A percentile compares a stretch with the other conserved stretches of the same genome.
phyloP scores from a whole-genome alignment of 2,329 filamentous ascomycete species.

The Beauveria sp. region DNA sequence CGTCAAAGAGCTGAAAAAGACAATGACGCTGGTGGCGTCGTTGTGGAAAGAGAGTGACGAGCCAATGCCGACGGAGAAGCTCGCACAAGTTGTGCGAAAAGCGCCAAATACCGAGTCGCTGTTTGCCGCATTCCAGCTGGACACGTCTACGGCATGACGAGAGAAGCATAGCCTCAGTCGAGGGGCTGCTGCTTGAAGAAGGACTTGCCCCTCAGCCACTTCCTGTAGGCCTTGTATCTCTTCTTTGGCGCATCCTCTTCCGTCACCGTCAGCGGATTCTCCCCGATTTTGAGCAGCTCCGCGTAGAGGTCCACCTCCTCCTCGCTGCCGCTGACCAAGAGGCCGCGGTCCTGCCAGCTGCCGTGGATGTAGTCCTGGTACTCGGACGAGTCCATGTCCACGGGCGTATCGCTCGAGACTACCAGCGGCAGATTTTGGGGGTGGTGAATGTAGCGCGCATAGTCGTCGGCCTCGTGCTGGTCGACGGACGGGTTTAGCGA shows the following conservation, averaged over 20 bases:
- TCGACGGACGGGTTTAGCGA: conserved; percentile 80
- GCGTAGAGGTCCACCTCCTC: conserved; percentile 52
- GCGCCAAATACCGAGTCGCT: conserved; percentile 18
- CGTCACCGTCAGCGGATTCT: conserved; percentile 80
- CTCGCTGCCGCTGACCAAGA: conserved; percentile 43
- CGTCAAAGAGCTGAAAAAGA: conserved; percentile 23
- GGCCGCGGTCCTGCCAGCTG: conserved; percentile 52
- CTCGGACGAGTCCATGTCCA: conserved; percentile 53
- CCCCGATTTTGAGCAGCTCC: conserved; percentile 67
- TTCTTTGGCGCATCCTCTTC: conserved; percentile 86
- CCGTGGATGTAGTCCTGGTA: conserved; percentile 76
- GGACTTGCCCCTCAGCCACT: conserved; percentile 92
- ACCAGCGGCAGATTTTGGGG: conserved; percentile 84
- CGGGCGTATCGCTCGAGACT: conserved; percentile 58
- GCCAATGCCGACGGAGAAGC: background rate
- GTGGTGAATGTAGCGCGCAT: conserved; percentile 80
- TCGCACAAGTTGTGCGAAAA: conserved; percentile 11
- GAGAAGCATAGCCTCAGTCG: conserved; percentile 30
- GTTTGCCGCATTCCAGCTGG: conserved; percentile 9
- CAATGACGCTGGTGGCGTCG: conserved; percentile 28
- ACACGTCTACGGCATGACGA: background rate
- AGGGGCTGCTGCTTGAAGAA: conserved; percentile 85
- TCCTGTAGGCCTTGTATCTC: conserved; percentile 90
- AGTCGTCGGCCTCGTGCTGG: conserved; percentile 71
- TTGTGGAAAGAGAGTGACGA: conserved; percentile 12